Base-by-base conservation (phyloP, 202 grass and related monocot genomes). In the Elaeis oleifera region DNA sequence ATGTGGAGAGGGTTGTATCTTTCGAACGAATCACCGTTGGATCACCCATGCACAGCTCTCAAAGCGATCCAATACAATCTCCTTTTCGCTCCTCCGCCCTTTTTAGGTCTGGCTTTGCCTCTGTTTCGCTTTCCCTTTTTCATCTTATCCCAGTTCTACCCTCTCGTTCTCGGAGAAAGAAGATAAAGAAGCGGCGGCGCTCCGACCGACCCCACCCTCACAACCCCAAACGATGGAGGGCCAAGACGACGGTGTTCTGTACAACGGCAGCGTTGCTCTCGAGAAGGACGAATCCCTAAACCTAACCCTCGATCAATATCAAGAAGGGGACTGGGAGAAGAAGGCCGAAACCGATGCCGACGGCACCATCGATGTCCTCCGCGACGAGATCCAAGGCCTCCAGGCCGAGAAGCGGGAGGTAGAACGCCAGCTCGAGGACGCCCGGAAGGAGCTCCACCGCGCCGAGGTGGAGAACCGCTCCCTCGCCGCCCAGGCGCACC, bases 301-400 rank as follows among this genome's bases (percentile, higher is more conserved):
- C 49, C 16, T 25, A 54, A 28, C 65, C 74, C 67, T 72, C 68
- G 16, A 16, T 64, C 31, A 18, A 19, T 16, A 57, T 23, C 59
- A 51, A 63, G 68, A 57, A 53, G 49, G 14, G 11, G 17, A 58
- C 49, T 17, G 14, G 18, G 51, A 19, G 58, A 27, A 63, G 72
- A 57, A 53, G 49, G 14, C 64, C 54, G 81, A 14, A 60, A 78
- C 74, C 61, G 80, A 81, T 70, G 74, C 78, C 28, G 56, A 65
- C 56, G 74, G 77, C 51, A 78, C 74, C 52, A 74, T 18, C 2
- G 5, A 56, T 2, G 1, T 44, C 36, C 9, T 44, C 36, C 9
- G 36, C 22, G 19, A 74, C 51, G 83, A 81, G 74, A 71, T 81
- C 78, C 51, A 71, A 56, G 70, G 62, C 65, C 78, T 86, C 70